Base-by-base conservation (phyloP, 1,284 basidiomycete species). In the Trametes sp. region DNA sequence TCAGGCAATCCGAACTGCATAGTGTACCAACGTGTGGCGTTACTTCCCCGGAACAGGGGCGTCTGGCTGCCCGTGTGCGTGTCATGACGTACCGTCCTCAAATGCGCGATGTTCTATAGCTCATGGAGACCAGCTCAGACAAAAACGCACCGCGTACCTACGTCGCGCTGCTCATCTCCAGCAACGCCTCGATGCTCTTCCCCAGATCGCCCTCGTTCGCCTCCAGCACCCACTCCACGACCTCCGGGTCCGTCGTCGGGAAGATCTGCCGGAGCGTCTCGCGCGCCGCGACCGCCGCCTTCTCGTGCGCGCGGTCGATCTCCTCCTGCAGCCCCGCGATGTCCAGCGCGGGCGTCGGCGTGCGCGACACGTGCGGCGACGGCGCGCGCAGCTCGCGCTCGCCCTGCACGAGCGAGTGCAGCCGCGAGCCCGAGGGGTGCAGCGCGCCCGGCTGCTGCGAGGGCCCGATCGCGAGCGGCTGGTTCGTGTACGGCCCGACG, bases 131-230 rank as follows among this genome's bases (percentile, higher is more conserved):
- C 48, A 31, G 19, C 23, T n/a, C 26, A n/a, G 9, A 4, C 26
- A 1, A 28, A 5, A 23, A 21, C 21, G 10, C 48, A 51, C 0
- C 29, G 23, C 49, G 35, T 28, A 36, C 54, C 46, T 77, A 79
- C 53, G 69, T 69, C 58, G 82, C 84, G 62, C 83, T 84, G 66
- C 84, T 86, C 84, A 93, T 92, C 78, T 95, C 93, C 71, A 95
- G 77, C 59, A 95, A 73, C 57, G 83, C 85, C 75, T 97, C 95
- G 70, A 97, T 96, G 72, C 94, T 95, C 81, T 86, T 86, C 57
- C 94, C 95, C 62, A 97, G 74, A 78, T 98, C 94, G 28, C 92
- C 92, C n/a, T 86, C 86, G 69, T 94, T 94, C 42, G 91, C 91
- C 72, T 96, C 91, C 59, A 98, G 77, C 36, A 98, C 94, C 83